These are phyloP conservation scores for Apiotrichum veenhuisii DNA, from an alignment of 1,284 basidiomycete genomes.

Conservation along the genomic window DNA sequence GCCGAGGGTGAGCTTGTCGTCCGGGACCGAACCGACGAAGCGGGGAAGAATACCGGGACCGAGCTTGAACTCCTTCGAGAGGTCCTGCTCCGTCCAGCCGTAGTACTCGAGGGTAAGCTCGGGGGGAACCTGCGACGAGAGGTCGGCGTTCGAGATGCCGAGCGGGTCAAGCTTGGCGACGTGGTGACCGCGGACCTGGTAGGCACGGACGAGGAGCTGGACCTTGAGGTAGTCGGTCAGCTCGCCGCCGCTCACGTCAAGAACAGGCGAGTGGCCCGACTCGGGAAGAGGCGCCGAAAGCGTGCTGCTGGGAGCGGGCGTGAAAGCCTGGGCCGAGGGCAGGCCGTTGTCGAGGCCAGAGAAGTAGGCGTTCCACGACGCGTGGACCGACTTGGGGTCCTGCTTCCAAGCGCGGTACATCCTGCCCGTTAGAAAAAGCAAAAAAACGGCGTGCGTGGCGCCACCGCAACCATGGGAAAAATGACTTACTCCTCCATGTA, in stretches of 20 bases:
- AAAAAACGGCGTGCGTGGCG: too few relatives aligned
- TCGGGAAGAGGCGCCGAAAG: constrained; percentile 57
- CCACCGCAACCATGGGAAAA: too few relatives aligned
- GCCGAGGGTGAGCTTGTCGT: constrained; percentile 81
- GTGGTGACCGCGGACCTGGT: constrained; percentile 98
- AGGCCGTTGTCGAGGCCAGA: constrained; percentile 87
- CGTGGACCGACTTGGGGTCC: constrained; percentile 88
- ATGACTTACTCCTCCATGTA: constrained; percentile 82
- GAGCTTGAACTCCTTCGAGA: constrained; percentile 90
- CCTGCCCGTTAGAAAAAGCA: constrained; percentile 37
- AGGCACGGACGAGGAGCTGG: constrained; percentile 93
- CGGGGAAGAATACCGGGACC: constrained; percentile 95
- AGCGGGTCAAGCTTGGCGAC: constrained; percentile 93
- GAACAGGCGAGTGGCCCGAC: constrained; percentile 70
- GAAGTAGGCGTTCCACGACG: constrained; percentile 95
- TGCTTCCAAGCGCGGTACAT: constrained; percentile 90
- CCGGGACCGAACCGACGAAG: constrained; percentile 60
- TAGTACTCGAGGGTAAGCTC: constrained; percentile 90
- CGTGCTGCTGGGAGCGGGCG: constrained; percentile 64
- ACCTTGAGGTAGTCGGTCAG: constrained; percentile 94
- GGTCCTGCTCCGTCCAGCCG: constrained; percentile 88
- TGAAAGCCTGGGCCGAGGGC: constrained; percentile 76
- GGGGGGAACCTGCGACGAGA: constrained; percentile 69
- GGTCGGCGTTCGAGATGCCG: constrained; percentile 84
- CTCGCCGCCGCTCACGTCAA: constrained; percentile 65